Conservation (phyloP, 2,329 filamentous ascomycete species). For the Fusarium citri region DNA sequence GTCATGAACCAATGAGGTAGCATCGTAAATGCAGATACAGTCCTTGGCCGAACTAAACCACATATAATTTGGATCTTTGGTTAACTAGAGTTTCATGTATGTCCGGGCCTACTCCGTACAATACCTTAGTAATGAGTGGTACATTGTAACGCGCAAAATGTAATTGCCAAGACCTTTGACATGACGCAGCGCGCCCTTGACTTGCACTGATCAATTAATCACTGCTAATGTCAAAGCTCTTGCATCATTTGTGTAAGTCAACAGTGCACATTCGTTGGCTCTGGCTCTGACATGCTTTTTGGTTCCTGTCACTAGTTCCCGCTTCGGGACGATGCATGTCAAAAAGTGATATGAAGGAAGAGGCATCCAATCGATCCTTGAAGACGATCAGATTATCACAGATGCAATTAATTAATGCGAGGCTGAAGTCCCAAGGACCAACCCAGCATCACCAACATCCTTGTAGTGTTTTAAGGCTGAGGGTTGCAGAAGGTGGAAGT, state of each 20-base stretch:
- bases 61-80: slow-evolving; percentile 19
- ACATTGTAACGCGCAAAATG: background rate
- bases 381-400: slow-evolving; percentile 21
- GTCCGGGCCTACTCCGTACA: no score
- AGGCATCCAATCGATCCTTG: slow-evolving; percentile 44
- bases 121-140: no score
- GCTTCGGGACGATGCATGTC: slow-evolving; percentile 32
- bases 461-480: slow-evolving; percentile 40
- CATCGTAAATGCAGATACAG: background rate
- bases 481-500: background rate
- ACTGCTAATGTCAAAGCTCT: background rate
- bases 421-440: slow-evolving; percentile 32
- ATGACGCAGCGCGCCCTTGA: slow-evolving; percentile 20
- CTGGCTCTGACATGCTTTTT: slow-evolving; percentile 4
- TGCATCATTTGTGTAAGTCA: slow-evolving; percentile 9
- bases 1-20: slow-evolving; percentile 24
- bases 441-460: background rate
- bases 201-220: background rate
- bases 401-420: slow-evolving; percentile 28
- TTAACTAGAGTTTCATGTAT: slow-evolving; percentile 10
- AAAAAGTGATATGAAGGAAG: slow-evolving; percentile 19
- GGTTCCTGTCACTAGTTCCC: slow-evolving; percentile 40
- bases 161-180: slow-evolving; percentile 1
- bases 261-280: slow-evolving; percentile 17
- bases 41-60: background rate